Conservation (phyloP, 441 rosid genomes). For the Aleurites moluccanus region DNA sequence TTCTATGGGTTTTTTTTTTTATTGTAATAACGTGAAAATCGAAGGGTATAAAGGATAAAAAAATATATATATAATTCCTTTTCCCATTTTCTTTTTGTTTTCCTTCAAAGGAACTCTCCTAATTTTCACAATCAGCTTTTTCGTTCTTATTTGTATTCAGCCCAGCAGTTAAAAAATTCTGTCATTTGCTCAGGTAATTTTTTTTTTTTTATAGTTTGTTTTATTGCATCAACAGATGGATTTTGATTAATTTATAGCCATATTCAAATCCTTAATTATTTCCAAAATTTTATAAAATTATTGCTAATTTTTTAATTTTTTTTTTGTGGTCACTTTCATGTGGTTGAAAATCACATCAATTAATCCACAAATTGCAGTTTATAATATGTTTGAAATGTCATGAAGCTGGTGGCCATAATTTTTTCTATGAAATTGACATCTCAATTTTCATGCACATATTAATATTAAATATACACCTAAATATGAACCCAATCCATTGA, state of each 20-base stretch:
- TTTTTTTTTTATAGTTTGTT: not conserved
- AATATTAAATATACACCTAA: not conserved
- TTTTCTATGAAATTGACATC: slow-evolving; percentile 21
- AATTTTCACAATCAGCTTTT: slow-evolving; percentile 1
- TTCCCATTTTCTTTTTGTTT: not conserved
- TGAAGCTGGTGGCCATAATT: slow-evolving; percentile 7
- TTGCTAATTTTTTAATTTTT: not conserved
- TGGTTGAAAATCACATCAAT: slow-evolving; percentile 7
- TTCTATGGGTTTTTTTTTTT: slow-evolving; percentile 18
- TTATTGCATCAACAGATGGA: not conserved
- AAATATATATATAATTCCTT: slow-evolving; percentile 2
- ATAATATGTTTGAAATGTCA: not conserved
- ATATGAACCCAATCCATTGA: slow-evolving; percentile 8
- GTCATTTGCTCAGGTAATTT: slow-evolving; percentile 29
- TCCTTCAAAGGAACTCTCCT: not conserved
- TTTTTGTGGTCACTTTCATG: not conserved
- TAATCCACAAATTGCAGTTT: not conserved
- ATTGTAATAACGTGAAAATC: slow-evolving; percentile 24
- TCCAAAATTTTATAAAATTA: not conserved
- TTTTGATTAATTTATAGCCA: not conserved
- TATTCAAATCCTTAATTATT: not conserved
- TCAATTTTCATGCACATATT: slow-evolving; percentile 6
- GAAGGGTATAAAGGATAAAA: slow-evolving; percentile 29
- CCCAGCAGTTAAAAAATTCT: slow-evolving; percentile 18
- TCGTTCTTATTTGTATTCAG: slow-evolving; percentile 1